These are phyloP conservation scores for Nicotiana sylvestris DNA, from an alignment of 257 asterid genomes.

Conservation along the genomic window DNA sequence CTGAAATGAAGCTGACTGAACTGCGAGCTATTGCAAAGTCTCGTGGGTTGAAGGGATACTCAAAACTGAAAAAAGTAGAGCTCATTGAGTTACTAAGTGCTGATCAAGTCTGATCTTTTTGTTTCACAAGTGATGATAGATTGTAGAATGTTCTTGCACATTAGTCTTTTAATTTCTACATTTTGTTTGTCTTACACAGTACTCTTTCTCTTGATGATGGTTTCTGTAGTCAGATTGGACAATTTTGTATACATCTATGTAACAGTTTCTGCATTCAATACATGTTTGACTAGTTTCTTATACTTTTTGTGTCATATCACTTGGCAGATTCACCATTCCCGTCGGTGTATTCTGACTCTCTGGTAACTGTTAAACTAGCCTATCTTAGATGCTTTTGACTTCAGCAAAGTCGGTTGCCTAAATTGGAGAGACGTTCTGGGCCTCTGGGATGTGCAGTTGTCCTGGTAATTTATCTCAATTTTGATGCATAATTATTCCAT, in stretches of 20 bases:
- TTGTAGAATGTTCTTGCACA: conserved; percentile 5
- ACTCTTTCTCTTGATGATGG: background rate
- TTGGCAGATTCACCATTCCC: background rate
- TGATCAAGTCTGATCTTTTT: conserved; percentile 16
- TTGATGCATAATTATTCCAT: background rate
- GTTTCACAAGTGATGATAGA: background rate
- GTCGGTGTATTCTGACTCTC: background rate
- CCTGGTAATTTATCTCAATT: background rate
- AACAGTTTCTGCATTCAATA: background rate
- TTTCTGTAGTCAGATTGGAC: background rate
- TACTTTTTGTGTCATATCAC: background rate
- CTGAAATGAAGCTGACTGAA: conserved; percentile 55
- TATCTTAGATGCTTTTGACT: background rate
- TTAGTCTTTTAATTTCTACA: background rate
- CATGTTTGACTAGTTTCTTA: background rate
- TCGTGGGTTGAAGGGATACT: conserved; percentile 65
- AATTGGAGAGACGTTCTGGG: background rate
- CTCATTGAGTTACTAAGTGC: conserved; percentile 42
- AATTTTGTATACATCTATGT: conserved; percentile 6
- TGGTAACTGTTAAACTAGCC: background rate
- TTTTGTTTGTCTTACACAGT: background rate
- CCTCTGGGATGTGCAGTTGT: background rate
- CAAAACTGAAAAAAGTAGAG: conserved; percentile 60
- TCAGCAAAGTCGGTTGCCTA: background rate
- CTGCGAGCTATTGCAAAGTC: conserved; percentile 64